Base-by-base conservation (phyloP, 192 early-diverging fungal species). In the Podila epicladia region DNA sequence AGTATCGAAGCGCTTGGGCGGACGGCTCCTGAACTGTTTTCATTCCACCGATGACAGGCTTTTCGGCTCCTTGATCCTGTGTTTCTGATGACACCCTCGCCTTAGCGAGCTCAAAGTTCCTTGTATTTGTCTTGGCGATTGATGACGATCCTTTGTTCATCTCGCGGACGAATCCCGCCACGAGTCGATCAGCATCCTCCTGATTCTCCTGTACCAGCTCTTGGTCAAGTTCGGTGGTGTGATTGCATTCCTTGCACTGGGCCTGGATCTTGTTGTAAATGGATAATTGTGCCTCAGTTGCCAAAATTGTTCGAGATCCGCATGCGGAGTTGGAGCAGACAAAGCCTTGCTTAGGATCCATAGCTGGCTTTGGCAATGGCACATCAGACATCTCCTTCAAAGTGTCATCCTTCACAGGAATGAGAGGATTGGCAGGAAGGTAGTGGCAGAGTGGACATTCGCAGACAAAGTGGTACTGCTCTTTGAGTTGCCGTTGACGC, bases 41-140 rank as follows among this genome's bases (percentile, higher is more conserved):
- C 55, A 79, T 28, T 7, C 76, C 76, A 26, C 76, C 76, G 12
- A 62, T 37, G 26, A 49, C 65, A 5, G 73, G 35, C 8, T 59
- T 32, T 38, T 59, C 51, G 20, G 20, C 48, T 5, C 58, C 65
- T 41, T 31, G 63, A 20, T 50, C 64, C 9, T 32, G 55, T 8
- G 29, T 49, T 11, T 58, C 57, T 31, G 55, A 26, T 15, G 53
- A 49, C 33, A 37, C 15, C 24, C 33, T 35, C 8, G 22, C 24
- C 55, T 69, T 79, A 9, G 76, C 65, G 0, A 79, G 55, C 48
- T 79, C 76, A 72, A 79, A 79, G 61, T 72, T 79, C 53, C 76
- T 66, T 4, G 70, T 19, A 41, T 5, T 57, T 49, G 64, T 51
- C 70, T 48, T 35, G 24, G 26, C 1, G 4, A 20, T 63, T 28